These are phyloP conservation scores for Neurospora discreta DNA, from an alignment of 495 filamentous ascomycete species.

Conservation along the genomic window DNA sequence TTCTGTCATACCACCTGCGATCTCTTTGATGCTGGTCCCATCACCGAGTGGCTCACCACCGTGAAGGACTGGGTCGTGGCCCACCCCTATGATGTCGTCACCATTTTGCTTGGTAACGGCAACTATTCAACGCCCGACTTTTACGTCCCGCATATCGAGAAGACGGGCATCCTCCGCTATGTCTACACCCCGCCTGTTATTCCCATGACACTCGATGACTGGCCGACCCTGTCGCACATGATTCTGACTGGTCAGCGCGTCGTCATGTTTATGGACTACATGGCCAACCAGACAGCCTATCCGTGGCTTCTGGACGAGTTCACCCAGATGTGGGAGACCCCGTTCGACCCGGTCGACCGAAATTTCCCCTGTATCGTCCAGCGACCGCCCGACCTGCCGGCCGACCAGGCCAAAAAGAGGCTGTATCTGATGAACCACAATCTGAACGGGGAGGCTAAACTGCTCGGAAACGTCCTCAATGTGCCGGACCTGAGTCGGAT, in stretches of 20 bases:
- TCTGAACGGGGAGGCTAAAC: constrained; percentile 59
- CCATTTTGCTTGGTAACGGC: constrained; percentile 75
- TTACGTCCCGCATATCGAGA: constrained; percentile 43
- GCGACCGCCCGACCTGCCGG: constrained; percentile 51
- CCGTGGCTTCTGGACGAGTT: constrained; percentile 72
- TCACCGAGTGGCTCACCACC: constrained; percentile 58
- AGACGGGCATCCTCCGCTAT: constrained; percentile 55
- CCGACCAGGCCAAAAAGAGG: constrained; percentile 41
- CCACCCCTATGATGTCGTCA: constrained; percentile 87
- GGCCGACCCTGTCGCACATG: constrained; percentile 75
- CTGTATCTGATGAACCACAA: constrained; percentile 94
- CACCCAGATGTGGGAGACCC: constrained; percentile 65
- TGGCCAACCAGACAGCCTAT: constrained; percentile 64
- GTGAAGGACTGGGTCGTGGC: constrained; percentile 62
- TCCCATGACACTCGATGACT: constrained; percentile 60
- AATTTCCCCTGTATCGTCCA: constrained; percentile 60
- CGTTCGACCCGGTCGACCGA: constrained; percentile 53
- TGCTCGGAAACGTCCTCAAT: constrained; percentile 50
- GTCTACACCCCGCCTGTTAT: constrained; percentile 60
- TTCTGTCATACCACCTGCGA: constrained; percentile 68
- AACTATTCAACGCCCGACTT: constrained; percentile 44
- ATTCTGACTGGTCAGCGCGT: constrained; percentile 51
- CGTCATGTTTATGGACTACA: constrained; percentile 59
- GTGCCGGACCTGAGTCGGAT: constrained; percentile 62
- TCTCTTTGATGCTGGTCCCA: constrained; percentile 65